Percentiles rank a stretch among this genome's conserved stretches.
phyloP scores from a whole-genome alignment of 345 rosid genomes.

The Ceriops zippeliana region DNA sequence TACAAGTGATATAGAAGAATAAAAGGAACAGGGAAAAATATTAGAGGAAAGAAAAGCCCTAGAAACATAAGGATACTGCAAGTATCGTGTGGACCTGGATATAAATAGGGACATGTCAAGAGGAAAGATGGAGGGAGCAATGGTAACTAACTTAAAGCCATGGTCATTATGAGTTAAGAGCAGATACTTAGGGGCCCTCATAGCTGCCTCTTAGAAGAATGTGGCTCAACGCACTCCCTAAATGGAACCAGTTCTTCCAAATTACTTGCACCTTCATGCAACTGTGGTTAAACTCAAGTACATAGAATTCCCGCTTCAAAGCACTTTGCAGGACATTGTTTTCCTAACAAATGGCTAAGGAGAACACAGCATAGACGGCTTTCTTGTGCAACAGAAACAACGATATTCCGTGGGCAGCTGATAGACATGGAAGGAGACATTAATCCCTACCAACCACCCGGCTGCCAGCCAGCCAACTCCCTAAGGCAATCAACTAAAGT shows the following conservation, averaged over 20 bases:
- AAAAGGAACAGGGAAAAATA: not conserved
- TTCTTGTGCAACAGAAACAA: too few relatives aligned
- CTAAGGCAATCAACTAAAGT: too few relatives aligned
- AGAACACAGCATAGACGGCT: too few relatives aligned
- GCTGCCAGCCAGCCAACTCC: too few relatives aligned
- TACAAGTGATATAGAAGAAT: not conserved
- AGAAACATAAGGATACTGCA: not conserved
- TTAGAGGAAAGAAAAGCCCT: too few relatives aligned
- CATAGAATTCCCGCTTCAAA: too few relatives aligned
- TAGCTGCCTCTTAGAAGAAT: constrained; percentile 62
- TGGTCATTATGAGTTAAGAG: constrained; percentile 86
- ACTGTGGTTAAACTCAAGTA: constrained; percentile 62
- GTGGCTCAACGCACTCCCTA: constrained; percentile 80
- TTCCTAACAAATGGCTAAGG: too few relatives aligned
- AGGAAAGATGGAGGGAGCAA: constrained; percentile 14
- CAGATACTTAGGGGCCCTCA: constrained; percentile 75
- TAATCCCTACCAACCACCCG: too few relatives aligned
- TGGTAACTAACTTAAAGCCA: constrained; percentile 78
- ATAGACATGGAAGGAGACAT: too few relatives aligned
- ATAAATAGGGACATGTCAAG: not conserved
- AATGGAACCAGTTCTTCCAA: constrained; percentile 87
- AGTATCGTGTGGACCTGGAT: not conserved
- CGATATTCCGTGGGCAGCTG: too few relatives aligned
- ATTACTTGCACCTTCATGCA: constrained; percentile 88
- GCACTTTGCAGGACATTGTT: too few relatives aligned